These are phyloP conservation scores for Raffaelea arxii DNA, from an alignment of 2,329 filamentous ascomycete species.

Conservation along the genomic window DNA sequence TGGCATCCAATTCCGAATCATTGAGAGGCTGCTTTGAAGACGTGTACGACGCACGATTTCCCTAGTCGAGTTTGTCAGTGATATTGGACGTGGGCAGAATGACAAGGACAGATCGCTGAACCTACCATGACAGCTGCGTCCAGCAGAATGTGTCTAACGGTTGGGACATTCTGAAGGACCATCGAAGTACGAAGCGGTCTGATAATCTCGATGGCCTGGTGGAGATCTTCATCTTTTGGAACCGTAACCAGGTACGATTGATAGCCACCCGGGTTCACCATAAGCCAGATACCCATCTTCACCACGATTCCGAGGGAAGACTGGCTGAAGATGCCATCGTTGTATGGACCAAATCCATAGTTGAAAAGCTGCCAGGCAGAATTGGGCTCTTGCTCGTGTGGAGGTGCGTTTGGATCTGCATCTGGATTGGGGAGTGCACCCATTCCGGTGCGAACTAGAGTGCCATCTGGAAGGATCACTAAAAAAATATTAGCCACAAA, in stretches of 20 bases:
- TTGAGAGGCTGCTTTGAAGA: neutral
- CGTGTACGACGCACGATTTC: neutral
- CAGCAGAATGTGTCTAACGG: slow-evolving; percentile 23
- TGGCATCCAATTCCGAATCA: neutral
- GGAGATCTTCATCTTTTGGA: slow-evolving; percentile 36
- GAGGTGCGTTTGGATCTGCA: neutral
- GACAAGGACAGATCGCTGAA: neutral
- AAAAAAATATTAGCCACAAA: neutral
- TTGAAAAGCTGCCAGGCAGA: slow-evolving; percentile 31
- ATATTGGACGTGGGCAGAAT: slow-evolving; percentile 16
- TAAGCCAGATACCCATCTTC: slow-evolving; percentile 44
- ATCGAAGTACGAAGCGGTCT: slow-evolving; percentile 29
- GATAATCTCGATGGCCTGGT: slow-evolving; percentile 35
- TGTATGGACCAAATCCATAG: slow-evolving; percentile 27
- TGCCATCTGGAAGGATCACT: slow-evolving; percentile 31
- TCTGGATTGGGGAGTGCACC: slow-evolving; percentile 19
- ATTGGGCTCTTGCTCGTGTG: slow-evolving; percentile 13
- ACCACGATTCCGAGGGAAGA: slow-evolving; percentile 42
- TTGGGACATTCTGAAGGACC: slow-evolving; percentile 27
- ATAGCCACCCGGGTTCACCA: slow-evolving; percentile 40
- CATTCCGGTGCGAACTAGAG: slow-evolving; percentile 31
- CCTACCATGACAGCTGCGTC: slow-evolving; percentile 21
- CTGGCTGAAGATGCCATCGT: slow-evolving; percentile 38
- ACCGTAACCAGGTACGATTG: slow-evolving; percentile 33
- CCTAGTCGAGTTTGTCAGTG: slow-evolving; percentile 7